Conservation (phyloP, 1,139 yeast species). For the Yamadazyma atlantica region DNA sequence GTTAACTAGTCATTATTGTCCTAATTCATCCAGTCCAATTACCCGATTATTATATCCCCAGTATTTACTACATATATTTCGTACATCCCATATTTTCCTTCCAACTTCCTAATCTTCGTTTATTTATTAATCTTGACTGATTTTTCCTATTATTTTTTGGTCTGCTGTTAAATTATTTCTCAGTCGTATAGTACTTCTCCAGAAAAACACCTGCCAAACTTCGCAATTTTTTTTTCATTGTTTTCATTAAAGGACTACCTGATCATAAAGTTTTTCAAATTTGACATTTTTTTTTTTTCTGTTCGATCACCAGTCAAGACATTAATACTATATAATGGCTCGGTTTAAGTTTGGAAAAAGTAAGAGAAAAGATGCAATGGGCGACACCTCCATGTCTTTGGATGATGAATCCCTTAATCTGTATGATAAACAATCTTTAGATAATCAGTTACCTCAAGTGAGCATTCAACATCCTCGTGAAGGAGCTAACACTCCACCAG, state of each 20-base stretch:
- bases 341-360: slow-evolving; percentile 17
- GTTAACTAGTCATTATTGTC: too few species aligned
- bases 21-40: too few species aligned
- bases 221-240: not conserved
- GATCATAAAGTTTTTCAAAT: too few species aligned
- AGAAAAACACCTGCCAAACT: not conserved
- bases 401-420: slow-evolving; percentile 14
- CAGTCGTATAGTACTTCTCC: not conserved
- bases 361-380: slow-evolving; percentile 13
- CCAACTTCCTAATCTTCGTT: too few species aligned
- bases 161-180: too few species aligned
- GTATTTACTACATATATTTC: too few species aligned
- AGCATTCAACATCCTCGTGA: slow-evolving; percentile 1
- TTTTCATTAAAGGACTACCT: not conserved
- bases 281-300: too few species aligned
- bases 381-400: slow-evolving; percentile 8
- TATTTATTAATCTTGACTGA: too few species aligned
- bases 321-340: slow-evolving; percentile 11
- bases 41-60: too few species aligned
- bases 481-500: not conserved
- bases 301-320: not conserved
- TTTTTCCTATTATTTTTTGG: too few species aligned
- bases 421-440: slow-evolving; percentile 3
- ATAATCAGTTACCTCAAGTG: slow-evolving; percentile 1
- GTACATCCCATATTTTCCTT: too few species aligned